Evolutionary conservation across 78 protist genomes (phyloP).

Genomic region (Dictyostelium capitatum): DNA sequence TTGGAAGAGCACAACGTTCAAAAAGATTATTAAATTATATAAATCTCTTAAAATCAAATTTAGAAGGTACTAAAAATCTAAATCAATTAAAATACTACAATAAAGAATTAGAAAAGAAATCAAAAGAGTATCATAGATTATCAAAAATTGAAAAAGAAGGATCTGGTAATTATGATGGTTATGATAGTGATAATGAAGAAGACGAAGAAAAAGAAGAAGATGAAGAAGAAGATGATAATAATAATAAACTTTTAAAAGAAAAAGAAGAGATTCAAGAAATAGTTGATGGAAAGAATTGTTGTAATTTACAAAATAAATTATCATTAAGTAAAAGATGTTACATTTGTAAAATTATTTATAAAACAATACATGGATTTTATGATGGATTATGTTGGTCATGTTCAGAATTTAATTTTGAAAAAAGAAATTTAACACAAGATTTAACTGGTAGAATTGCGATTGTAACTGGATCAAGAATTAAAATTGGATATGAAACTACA

Average conservation of each 20-base stretch:
- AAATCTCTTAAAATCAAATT: not conserved
- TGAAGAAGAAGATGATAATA: not conserved
- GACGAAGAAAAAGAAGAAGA: not conserved
- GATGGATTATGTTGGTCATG: slow-evolving; percentile 81
- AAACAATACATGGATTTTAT: slow-evolving; percentile 20
- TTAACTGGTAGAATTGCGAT: slow-evolving; percentile 37
- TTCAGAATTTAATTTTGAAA: slow-evolving; percentile 77
- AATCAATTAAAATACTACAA: not conserved
- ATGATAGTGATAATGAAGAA: not conserved
- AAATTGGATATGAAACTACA: slow-evolving; percentile 77
- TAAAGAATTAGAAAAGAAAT: not conserved
- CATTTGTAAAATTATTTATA: not conserved
- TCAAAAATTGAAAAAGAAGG: not conserved
- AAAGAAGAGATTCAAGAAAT: not conserved
- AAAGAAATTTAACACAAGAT: slow-evolving; percentile 27
- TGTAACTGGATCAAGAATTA: slow-evolving; percentile 88
- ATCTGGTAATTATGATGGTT: too few species aligned
- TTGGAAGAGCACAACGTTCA: not conserved
- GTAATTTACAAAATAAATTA: not conserved
- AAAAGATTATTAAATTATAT: not conserved
- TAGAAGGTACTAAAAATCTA: not conserved
- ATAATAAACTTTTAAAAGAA: not conserved
- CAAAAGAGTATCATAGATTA: not conserved
- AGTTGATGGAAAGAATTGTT: slow-evolving; percentile 3
- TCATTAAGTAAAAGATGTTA: not conserved